Percentiles rank a stretch among this genome's conserved stretches.
These are phyloP conservation scores for Theobroma grandiflorum DNA, from an alignment of 441 rosid genomes.

Conservation along the genomic window DNA sequence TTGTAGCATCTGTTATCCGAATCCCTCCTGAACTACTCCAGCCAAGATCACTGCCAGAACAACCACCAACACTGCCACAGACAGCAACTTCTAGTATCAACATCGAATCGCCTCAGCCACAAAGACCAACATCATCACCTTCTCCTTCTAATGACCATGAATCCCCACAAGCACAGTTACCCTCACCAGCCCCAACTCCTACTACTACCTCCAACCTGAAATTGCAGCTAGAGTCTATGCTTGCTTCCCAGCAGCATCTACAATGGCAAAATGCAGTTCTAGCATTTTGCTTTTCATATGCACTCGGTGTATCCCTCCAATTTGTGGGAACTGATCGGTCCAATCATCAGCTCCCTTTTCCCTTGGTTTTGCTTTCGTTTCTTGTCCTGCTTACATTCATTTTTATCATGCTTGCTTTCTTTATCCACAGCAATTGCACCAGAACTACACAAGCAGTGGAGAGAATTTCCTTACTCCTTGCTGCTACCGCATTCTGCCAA, in stretches of 20 bases:
- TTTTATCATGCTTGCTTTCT: neutral
- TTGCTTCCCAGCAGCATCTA: neutral
- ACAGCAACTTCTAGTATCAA: neutral
- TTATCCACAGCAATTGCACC: conserved; percentile 2
- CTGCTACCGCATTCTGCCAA: neutral
- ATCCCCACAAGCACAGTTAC: neutral
- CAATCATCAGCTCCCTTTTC: neutral
- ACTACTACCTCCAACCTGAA: neutral
- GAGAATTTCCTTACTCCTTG: neutral
- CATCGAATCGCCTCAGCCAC: neutral
- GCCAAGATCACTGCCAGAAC: neutral
- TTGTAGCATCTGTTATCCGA: neutral
- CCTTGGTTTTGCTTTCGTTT: conserved; percentile 10
- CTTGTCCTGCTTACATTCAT: neutral
- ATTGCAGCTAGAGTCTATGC: neutral
- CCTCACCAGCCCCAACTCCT: neutral
- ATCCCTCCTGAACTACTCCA: neutral
- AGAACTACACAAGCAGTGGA: neutral
- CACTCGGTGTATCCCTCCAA: neutral
- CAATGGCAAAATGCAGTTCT: conserved; percentile 13
- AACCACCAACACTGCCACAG: neutral
- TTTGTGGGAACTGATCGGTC: neutral
- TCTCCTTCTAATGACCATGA: neutral
- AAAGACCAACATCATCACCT: neutral
- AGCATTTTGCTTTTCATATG: conserved; percentile 12